phyloP scores from a whole-genome alignment of 148 eudicot genomes.

The Heliosperma pusillum region DNA sequence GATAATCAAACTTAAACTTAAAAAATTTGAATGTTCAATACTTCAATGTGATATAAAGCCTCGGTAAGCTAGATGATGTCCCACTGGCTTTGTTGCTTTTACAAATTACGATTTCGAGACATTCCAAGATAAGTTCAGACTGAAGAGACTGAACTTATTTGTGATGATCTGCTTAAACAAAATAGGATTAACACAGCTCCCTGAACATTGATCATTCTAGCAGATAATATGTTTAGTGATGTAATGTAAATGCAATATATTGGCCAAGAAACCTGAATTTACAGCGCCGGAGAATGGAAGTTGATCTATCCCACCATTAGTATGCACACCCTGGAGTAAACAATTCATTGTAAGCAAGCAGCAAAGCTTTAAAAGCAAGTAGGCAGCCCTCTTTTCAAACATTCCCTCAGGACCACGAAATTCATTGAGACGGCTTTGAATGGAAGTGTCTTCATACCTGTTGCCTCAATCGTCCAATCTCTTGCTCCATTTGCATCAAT shows the following conservation, averaged over 20 bases:
- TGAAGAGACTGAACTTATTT: too few relatives aligned
- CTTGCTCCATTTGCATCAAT: slow-evolving; percentile 84
- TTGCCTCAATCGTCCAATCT: slow-evolving; percentile 70
- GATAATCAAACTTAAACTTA: too few relatives aligned
- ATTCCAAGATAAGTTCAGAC: too few relatives aligned
- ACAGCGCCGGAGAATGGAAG: slow-evolving; percentile 45
- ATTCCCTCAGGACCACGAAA: neutral
- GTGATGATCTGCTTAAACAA: too few relatives aligned
- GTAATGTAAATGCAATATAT: slow-evolving; percentile 1
- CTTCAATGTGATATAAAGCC: too few relatives aligned
- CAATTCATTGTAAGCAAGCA: slow-evolving; percentile 5
- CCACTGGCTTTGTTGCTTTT: too few relatives aligned
- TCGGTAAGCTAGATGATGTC: too few relatives aligned
- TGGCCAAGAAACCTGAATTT: slow-evolving; percentile 68
- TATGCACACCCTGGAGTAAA: slow-evolving; percentile 54
- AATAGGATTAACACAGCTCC: neutral
- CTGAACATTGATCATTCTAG: neutral
- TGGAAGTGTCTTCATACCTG: slow-evolving; percentile 45
- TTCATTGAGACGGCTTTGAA: neutral
- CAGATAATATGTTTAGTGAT: neutral
- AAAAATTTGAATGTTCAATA: too few relatives aligned
- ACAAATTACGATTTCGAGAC: too few relatives aligned
- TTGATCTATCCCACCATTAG: slow-evolving; percentile 58
- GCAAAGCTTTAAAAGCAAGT: neutral
- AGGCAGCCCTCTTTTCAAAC: neutral